Base-by-base conservation (phyloP, 495 filamentous ascomycete genomes). In the Neurospora pannonica region DNA sequence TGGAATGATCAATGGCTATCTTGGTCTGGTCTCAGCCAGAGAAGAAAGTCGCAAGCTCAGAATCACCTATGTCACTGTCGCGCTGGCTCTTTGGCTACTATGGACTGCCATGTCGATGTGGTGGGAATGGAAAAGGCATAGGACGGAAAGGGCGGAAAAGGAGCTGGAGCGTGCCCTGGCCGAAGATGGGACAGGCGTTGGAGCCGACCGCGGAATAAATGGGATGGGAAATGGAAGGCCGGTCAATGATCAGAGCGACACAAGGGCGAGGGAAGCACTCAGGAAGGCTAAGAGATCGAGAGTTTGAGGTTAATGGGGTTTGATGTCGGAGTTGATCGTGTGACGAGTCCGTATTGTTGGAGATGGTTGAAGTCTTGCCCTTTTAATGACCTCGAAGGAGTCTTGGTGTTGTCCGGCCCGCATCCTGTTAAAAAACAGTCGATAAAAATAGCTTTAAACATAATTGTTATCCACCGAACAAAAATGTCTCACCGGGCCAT, bases 1-100 rank as follows among this genome's bases (percentile, higher is more conserved):
- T 0, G 92, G 89, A 2, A 87, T 93, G 62, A 84, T 94, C 70
- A 93, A 94, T 80, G 92, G 87, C 39, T 90, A 90, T 0, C 78
- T 93, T 19, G 92, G 92, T 0, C 82, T 93, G 28, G n/a, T n/a
- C n/a, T n/a, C n/a, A n/a, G n/a, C n/a, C n/a, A n/a, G n/a, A n/a
- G n/a, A n/a, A n/a, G n/a, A n/a, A n/a, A n/a, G n/a, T n/a, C n/a
- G n/a, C n/a, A n/a, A n/a, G n/a, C n/a, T n/a, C n/a, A n/a, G n/a
- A n/a, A n/a, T n/a, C n/a, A n/a, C n/a, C n/a, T n/a, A 67, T 34
- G 54, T 67, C 15, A 7, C 28, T 36, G 15, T 34, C 54, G 54
- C 54, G 54, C 15, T 67, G 54, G 15, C 54, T 3, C 28, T 67
- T 17, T 67, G 54, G 54, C 28, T 67, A 34, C 54, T 67, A 67